phyloP scores from a whole-genome alignment of 345 rosid genomes.

The Streptanthus diversifolius region DNA sequence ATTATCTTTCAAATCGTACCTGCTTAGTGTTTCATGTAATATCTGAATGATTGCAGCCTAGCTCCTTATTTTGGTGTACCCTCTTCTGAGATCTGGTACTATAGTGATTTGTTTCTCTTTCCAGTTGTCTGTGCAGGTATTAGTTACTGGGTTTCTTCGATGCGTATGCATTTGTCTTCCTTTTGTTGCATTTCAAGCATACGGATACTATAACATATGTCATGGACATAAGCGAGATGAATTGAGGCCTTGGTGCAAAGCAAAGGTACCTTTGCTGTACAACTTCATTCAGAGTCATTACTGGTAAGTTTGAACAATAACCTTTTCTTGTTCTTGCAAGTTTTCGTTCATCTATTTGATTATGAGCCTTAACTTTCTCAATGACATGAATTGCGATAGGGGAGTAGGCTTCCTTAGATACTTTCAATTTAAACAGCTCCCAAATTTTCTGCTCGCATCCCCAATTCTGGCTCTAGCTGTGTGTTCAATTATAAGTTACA shows the following conservation, averaged over 20 bases:
- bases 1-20: not conserved
- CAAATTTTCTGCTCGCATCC: constrained; percentile 94
- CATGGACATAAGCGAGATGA: constrained; percentile 49
- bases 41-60: not conserved
- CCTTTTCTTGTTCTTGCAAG: constrained; percentile 4
- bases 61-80: not conserved
- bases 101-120: constrained; percentile 15
- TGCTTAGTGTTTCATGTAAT: not conserved
- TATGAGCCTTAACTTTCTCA: not conserved
- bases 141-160: constrained; percentile 56
- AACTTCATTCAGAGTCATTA: constrained; percentile 83
- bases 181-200: constrained; percentile 78
- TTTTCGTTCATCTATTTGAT: not conserved
- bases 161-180: constrained; percentile 61
- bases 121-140: constrained; percentile 58
- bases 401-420: constrained; percentile 88
- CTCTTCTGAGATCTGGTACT: not conserved
- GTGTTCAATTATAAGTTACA: constrained; percentile 58
- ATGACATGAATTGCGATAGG: constrained; percentile 41
- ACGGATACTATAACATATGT: constrained; percentile 72
- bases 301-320: constrained; percentile 48
- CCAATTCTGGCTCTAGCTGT: constrained; percentile 71
- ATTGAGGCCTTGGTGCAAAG: constrained; percentile 85
- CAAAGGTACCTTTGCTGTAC: constrained; percentile 69
- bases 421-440: constrained; percentile 80